A percentile compares a stretch with the other conserved stretches of the same genome.
Evolutionary conservation across 1,284 basidiomycete species (phyloP).

Genomic region (Fomes fomentarius): DNA sequence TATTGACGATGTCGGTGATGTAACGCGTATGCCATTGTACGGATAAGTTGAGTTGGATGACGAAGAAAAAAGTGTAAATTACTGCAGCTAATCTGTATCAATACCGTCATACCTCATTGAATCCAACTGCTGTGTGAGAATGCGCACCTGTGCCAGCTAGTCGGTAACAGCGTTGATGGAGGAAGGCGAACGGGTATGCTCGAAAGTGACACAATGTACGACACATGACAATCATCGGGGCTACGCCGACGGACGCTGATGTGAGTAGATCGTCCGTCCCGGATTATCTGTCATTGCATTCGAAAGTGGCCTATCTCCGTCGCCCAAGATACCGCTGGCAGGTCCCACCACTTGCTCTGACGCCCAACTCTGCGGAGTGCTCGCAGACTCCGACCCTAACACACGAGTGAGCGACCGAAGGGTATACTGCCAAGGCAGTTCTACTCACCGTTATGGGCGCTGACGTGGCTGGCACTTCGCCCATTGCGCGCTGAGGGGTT

Average conservation of each 20-base stretch:
- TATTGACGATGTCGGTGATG: background rate
- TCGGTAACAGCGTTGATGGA: background rate
- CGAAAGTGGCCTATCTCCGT: constrained; percentile 20
- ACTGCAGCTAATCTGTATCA: constrained; percentile 6
- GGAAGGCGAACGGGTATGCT: background rate
- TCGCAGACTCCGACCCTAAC: constrained; percentile 3
- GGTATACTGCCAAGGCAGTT: background rate
- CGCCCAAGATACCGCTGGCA: constrained; percentile 31
- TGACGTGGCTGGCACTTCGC: constrained; percentile 7
- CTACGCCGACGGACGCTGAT: constrained; percentile 19
- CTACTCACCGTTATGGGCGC: constrained; percentile 18
- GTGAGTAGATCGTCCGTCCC: constrained; percentile 37
- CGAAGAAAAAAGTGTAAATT: constrained; percentile 18
- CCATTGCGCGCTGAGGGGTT: constrained; percentile 4
- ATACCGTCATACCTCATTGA: background rate
- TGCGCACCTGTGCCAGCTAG: constrained; percentile 13
- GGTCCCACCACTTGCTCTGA: constrained; percentile 24
- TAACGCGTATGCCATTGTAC: no score
- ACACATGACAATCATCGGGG: constrained; percentile 2
- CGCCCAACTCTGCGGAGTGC: constrained; percentile 10
- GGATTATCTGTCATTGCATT: constrained; percentile 29
- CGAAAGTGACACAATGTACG: background rate
- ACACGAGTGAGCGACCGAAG: background rate
- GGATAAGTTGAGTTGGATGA: no score
- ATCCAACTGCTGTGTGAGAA: background rate